Evolutionary conservation across 495 filamentous ascomycete species (phyloP).

Genomic region (Hyphodiscus hymeniophilus): DNA sequence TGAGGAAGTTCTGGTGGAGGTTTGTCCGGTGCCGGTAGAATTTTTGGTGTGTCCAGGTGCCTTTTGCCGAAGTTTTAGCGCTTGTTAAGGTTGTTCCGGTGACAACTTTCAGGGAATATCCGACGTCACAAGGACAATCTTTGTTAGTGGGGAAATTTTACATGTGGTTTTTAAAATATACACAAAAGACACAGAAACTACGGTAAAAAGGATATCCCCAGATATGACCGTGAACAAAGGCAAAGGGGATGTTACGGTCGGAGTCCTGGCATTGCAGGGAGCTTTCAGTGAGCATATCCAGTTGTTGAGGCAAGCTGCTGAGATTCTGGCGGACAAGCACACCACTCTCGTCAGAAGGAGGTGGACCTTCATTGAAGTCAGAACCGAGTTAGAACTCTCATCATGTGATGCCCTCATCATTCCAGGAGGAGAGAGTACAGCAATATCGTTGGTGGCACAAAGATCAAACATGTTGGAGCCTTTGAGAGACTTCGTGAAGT

Average conservation of each 20-base stretch:
- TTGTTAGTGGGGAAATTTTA: background rate
- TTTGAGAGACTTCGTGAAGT: conserved; percentile 91
- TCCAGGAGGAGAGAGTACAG: conserved; percentile 91
- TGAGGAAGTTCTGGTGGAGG: background rate
- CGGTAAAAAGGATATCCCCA: background rate
- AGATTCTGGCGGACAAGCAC: conserved; percentile 26
- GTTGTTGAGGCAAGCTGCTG: conserved; percentile 61
- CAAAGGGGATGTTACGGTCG: conserved; percentile 43
- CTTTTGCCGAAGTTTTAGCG: conserved; percentile 1
- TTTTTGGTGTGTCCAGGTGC: background rate
- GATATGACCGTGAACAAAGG: conserved; percentile 8
- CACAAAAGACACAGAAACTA: conserved; percentile 1
- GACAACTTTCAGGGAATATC: background rate
- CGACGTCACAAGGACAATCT: conserved; percentile 3
- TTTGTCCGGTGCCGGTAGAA: background rate
- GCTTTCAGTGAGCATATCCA: conserved; percentile 85
- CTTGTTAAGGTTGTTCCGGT: conserved; percentile 3
- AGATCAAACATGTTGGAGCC: conserved; percentile 76
- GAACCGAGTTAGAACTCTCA: conserved; percentile 61
- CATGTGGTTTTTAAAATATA: conserved; percentile 1
- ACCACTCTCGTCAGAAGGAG: conserved; percentile 10
- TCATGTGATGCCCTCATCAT: conserved; percentile 78
- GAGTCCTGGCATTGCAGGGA: conserved; percentile 88
- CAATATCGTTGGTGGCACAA: conserved; percentile 81
- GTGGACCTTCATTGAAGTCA: conserved; percentile 66